Conservation (phyloP, 768 basidiomycete species). For the Pleurotus salmoneostramineus region DNA sequence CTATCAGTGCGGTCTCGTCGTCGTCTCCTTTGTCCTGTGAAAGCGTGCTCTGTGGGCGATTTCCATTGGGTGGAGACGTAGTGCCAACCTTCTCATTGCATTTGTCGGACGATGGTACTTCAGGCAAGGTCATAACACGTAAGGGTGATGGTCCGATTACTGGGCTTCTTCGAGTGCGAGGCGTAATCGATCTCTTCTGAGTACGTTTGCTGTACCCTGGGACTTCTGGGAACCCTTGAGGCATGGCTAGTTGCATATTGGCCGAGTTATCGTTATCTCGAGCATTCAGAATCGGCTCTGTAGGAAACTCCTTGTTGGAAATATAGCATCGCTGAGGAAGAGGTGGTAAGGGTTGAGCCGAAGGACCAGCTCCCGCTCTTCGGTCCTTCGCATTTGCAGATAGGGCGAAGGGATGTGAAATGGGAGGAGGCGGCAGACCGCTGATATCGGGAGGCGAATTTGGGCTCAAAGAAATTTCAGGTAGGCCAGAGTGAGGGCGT, state of each 20-base stretch:
- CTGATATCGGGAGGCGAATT: not conserved
- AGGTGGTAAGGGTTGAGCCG: conserved; percentile 5
- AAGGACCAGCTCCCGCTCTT: not conserved
- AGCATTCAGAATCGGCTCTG: not conserved
- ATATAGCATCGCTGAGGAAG: not conserved
- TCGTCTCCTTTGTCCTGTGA: conserved; percentile 7
- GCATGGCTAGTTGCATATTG: not conserved
- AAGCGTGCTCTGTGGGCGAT: not conserved
- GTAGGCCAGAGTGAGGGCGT: not conserved
- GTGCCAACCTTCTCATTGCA: not conserved
- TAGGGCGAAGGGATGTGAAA: conserved; percentile 27
- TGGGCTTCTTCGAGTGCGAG: conserved; percentile 31
- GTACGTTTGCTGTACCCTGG: conserved; percentile 2
- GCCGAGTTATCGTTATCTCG: too few species aligned
- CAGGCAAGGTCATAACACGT: conserved; percentile 38
- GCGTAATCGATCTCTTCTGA: conserved; percentile 14
- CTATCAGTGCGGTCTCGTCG: conserved; percentile 28
- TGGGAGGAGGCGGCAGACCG: conserved; percentile 10
- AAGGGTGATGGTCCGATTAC: conserved; percentile 43
- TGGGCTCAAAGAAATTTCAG: not conserved
- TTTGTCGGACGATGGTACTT: conserved; percentile 11
- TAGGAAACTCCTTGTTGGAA: not conserved
- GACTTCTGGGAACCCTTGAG: not conserved
- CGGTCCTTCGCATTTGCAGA: conserved; percentile 11
- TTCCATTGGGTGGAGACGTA: not conserved